A percentile compares a stretch with the other conserved stretches of the same genome.
Conservation (phyloP, 2,329 filamentous ascomycete genomes). For the Cordyceps tenuipes region DNA sequence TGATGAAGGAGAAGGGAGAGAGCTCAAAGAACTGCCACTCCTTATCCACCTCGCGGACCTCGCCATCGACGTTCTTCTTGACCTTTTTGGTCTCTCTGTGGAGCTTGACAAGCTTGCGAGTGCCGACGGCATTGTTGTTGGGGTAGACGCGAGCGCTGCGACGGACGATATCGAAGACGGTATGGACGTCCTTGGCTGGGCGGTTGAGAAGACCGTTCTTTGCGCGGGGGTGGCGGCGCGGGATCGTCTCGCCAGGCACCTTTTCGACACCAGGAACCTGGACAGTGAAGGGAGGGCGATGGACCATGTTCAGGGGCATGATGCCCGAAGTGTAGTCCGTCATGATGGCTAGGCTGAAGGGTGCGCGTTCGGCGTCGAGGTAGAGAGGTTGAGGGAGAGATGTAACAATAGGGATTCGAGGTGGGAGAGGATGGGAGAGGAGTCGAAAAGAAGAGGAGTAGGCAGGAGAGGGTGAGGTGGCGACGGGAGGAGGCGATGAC, state of each 20-base stretch:
- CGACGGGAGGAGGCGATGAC: constrained; percentile 11
- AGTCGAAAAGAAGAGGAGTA: not conserved
- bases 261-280: constrained; percentile 61
- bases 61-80: constrained; percentile 78
- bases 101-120: constrained; percentile 64
- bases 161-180: constrained; percentile 70
- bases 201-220: constrained; percentile 61
- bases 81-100: constrained; percentile 84
- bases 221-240: constrained; percentile 63
- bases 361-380: not conserved
- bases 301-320: constrained; percentile 49
- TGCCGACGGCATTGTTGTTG: constrained; percentile 58
- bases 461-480: not conserved
- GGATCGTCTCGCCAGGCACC: constrained; percentile 74
- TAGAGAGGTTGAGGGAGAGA: not conserved
- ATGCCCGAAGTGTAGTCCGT: constrained; percentile 34
- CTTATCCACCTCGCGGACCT: constrained; percentile 74
- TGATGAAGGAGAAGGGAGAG: constrained; percentile 65
- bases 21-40: constrained; percentile 88
- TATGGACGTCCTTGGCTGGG: constrained; percentile 62
- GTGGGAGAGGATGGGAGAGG: not conserved
- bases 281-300: constrained; percentile 66
- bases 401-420: no score
- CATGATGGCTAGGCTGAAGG: constrained; percentile 18
- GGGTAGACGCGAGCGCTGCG: constrained; percentile 56